phyloP scores from a whole-genome alignment of 2,329 filamentous ascomycete species.

The Calonectria hongkongensis region DNA sequence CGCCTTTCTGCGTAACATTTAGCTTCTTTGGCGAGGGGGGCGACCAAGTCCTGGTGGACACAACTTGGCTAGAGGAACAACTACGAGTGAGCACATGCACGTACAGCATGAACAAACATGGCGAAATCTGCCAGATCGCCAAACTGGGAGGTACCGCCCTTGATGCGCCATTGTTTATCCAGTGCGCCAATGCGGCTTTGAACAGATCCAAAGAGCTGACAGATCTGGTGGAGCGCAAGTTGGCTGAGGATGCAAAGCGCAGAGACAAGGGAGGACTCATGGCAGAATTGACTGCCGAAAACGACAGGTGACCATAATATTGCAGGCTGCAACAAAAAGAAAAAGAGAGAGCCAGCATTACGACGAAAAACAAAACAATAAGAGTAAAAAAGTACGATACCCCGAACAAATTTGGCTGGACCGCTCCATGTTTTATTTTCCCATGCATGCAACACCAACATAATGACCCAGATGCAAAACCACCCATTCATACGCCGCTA shows the following conservation, averaged over 20 bases:
- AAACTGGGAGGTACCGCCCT: slow-evolving; percentile 91
- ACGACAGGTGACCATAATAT: slow-evolving; percentile 75
- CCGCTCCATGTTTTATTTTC: slow-evolving; percentile 38
- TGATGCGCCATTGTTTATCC: slow-evolving; percentile 85
- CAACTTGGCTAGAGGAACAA: slow-evolving; percentile 85
- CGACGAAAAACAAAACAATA: slow-evolving; percentile 43
- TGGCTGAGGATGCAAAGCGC: slow-evolving; percentile 86
- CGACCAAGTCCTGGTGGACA: slow-evolving; percentile 81
- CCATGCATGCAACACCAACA: slow-evolving; percentile 34
- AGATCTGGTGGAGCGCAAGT: slow-evolving; percentile 80
- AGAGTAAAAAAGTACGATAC: slow-evolving; percentile 56
- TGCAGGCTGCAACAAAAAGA: slow-evolving; percentile 41
- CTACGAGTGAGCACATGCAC: slow-evolving; percentile 83
- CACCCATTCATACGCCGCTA: slow-evolving; percentile 48
- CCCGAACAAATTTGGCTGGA: slow-evolving; percentile 45
- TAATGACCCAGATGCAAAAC: slow-evolving; percentile 22
- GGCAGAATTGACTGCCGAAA: slow-evolving; percentile 87
- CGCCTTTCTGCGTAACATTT: slow-evolving; percentile 93
- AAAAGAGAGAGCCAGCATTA: slow-evolving; percentile 39
- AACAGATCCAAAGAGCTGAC: slow-evolving; percentile 88
- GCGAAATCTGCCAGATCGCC: slow-evolving; percentile 92
- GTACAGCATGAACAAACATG: slow-evolving; percentile 90
- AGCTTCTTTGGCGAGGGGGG: slow-evolving; percentile 86
- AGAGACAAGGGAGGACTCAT: slow-evolving; percentile 86
- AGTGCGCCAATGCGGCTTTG: slow-evolving; percentile 84